Evolutionary conservation across 331 rosid species (phyloP).

Genomic region (Quercus phellos): DNA sequence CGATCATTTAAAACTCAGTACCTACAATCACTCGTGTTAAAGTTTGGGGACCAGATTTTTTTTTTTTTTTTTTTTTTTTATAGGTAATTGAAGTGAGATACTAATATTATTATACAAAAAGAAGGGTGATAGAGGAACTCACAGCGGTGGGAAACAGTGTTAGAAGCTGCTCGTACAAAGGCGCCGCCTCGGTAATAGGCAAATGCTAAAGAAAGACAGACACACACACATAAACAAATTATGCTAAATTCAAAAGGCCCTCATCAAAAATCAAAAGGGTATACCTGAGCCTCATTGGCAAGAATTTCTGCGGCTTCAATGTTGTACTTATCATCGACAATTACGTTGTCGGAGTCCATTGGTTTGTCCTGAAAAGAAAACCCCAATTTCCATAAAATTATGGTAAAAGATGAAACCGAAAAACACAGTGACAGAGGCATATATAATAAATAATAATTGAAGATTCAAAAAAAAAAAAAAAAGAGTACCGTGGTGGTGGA

Average conservation of each 20-base stretch:
- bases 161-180: conserved; percentile 82
- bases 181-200: conserved; percentile 76
- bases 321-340: conserved; percentile 42
- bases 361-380: conserved; percentile 38
- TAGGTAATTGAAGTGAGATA: neutral
- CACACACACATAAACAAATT: neutral
- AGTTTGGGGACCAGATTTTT: no score
- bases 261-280: neutral
- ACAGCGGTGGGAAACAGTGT: conserved; percentile 79
- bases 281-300: conserved; percentile 71
- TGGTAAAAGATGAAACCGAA: no score
- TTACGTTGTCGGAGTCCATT: conserved; percentile 7
- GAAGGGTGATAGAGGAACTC: conserved; percentile 35
- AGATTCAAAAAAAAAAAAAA: neutral
- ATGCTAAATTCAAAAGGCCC: neutral
- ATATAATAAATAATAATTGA: no score
- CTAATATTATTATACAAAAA: neutral
- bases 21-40: no score
- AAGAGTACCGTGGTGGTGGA: neutral
- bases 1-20: no score
- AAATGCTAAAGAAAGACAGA: conserved; percentile 45
- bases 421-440: no score
- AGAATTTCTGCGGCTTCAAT: conserved; percentile 53
- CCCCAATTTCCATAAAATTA: neutral
- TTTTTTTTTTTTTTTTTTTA: no score